Percentiles rank a stretch among this genome's conserved stretches.
Evolutionary conservation across 352 stramenopile genomes (phyloP).

Genomic region (Pythium monospermum): DNA sequence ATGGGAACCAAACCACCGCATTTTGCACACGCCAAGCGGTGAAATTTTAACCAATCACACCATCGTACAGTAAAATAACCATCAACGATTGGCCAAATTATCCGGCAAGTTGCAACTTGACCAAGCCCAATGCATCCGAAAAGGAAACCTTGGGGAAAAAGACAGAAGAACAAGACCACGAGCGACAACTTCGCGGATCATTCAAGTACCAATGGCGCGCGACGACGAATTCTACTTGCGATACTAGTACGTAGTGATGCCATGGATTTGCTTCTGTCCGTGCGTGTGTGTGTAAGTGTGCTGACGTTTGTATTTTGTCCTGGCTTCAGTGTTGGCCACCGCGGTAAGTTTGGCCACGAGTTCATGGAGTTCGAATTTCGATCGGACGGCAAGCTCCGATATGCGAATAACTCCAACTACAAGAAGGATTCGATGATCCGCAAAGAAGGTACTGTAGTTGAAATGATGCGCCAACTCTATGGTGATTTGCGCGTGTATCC

Average conservation of each 20-base stretch:
- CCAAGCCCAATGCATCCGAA: constrained; percentile 6
- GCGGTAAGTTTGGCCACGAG: constrained; percentile 95
- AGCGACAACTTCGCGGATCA: not conserved
- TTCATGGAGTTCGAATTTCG: constrained; percentile 98
- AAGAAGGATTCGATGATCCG: constrained; percentile 97
- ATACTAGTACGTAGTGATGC: constrained; percentile 89
- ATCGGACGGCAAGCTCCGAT: constrained; percentile 89
- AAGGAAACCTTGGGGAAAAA: constrained; percentile 10
- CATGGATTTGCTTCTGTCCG: too few relatives aligned
- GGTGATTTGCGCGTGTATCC: not conserved
- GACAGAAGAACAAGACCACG: constrained; percentile 1
- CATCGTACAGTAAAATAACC: not conserved
- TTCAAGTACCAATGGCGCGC: constrained; percentile 47
- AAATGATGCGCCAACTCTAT: not conserved
- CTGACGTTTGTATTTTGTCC: not conserved
- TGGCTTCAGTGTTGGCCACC: constrained; percentile 78
- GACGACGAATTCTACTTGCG: constrained; percentile 85
- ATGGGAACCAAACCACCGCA: constrained; percentile 19
- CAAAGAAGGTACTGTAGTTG: constrained; percentile 91
- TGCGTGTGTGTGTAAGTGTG: too few relatives aligned
- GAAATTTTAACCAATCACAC: constrained; percentile 16
- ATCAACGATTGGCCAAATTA: constrained; percentile 5
- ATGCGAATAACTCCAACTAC: constrained; percentile 98
- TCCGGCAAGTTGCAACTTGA: not conserved
- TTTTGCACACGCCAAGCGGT: constrained; percentile 7